Percentiles rank a stretch among this genome's conserved stretches.
Conservation (phyloP, 768 basidiomycete genomes). For the Suillus placidus region DNA sequence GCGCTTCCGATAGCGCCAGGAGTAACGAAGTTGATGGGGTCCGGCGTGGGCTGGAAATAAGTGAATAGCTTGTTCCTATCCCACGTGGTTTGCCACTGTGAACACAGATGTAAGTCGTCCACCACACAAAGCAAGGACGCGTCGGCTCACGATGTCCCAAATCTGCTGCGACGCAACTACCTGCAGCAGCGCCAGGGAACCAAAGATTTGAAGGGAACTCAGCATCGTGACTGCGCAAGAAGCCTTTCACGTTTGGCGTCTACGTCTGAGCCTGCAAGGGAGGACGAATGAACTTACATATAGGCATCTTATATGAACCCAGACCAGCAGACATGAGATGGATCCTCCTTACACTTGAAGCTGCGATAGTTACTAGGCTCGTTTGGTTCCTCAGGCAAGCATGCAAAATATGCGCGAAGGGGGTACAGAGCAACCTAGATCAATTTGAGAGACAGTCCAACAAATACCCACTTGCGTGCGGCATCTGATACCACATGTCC, state of each 20-base stretch:
- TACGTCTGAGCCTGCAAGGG: background rate
- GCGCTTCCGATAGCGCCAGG: slow-evolving; percentile 60
- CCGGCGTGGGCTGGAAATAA: slow-evolving; percentile 32
- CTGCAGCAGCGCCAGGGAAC: slow-evolving; percentile 23
- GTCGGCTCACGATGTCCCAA: slow-evolving; percentile 49
- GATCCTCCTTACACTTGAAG: background rate
- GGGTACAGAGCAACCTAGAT: background rate
- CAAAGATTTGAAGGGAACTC: background rate
- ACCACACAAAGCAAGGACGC: slow-evolving; percentile 9
- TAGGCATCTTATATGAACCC: background rate
- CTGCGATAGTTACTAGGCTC: background rate
- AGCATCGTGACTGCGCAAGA: background rate
- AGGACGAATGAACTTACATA: background rate
- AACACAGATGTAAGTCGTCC: background rate
- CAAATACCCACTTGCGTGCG: background rate
- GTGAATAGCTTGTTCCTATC: slow-evolving; percentile 33
- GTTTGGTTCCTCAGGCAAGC: background rate
- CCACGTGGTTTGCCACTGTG: slow-evolving; percentile 59
- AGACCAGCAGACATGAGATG: background rate
- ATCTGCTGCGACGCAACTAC: slow-evolving; percentile 50
- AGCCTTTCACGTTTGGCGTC: background rate
- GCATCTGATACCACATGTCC: background rate
- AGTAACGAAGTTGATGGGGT: slow-evolving; percentile 35
- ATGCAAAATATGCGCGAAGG: background rate
- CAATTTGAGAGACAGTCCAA: background rate